A percentile compares a stretch with the other conserved stretches of the same genome.
phyloP scores from a whole-genome alignment of 225 moss, liverwort and hornwort species.

The Polytrichum commune region DNA sequence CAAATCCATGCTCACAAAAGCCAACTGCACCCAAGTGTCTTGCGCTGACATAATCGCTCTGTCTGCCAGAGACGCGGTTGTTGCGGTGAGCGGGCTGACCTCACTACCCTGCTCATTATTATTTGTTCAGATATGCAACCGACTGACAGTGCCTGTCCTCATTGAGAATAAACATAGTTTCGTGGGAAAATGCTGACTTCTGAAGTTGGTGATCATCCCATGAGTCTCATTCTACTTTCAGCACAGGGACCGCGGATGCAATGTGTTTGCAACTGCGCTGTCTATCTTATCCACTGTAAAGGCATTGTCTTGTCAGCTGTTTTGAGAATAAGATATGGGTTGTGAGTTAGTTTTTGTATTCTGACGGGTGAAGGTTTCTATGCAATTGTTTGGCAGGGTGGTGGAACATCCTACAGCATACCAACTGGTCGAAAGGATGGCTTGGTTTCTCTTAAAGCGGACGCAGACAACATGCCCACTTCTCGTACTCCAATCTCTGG shows the following conservation, averaged over 20 bases:
- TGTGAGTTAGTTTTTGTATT: background rate
- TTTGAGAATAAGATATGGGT: background rate
- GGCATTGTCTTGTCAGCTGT: no score
- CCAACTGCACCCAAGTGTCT: conserved; percentile 26
- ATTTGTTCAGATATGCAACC: background rate
- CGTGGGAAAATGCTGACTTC: background rate
- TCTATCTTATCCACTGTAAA: no score
- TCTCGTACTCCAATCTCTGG: conserved; percentile 8
- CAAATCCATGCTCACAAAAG: conserved; percentile 18
- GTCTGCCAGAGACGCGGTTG: conserved; percentile 35
- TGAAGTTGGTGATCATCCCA: background rate
- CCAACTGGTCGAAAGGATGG: conserved; percentile 44
- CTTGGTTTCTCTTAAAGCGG: background rate
- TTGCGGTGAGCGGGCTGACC: conserved; percentile 17
- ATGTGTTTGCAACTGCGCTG: background rate
- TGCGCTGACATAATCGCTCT: conserved; percentile 51
- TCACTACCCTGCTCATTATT: background rate
- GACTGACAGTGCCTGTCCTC: background rate
- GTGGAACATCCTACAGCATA: conserved; percentile 15
- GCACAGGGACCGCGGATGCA: background rate
- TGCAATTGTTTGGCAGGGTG: background rate
- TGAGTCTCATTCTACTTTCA: background rate
- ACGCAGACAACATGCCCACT: conserved; percentile 20
- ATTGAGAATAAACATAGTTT: background rate
- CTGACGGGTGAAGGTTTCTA: background rate